A percentile compares a stretch with the other conserved stretches of the same genome.
These are phyloP conservation scores for Barnettozyma wickerhamii DNA, from an alignment of 805 yeast genomes.

Conservation along the genomic window DNA sequence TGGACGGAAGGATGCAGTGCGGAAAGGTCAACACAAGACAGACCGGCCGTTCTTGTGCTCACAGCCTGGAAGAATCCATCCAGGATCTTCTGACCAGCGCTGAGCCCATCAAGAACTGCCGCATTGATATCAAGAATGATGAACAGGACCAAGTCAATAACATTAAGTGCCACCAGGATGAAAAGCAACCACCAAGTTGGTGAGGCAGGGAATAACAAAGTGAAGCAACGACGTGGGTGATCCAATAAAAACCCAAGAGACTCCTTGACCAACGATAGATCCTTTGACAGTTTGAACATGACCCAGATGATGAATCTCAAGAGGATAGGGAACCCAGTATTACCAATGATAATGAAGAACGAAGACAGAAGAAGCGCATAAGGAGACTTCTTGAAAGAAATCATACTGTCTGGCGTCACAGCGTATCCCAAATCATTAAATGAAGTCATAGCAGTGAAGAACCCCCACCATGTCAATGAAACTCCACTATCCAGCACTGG, in stretches of 20 bases:
- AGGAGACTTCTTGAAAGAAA: conserved; percentile 55
- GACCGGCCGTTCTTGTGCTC: conserved; percentile 93
- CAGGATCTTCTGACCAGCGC: conserved; percentile 65
- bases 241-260: conserved; percentile 82
- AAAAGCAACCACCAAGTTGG: conserved; percentile 94
- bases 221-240: conserved; percentile 96
- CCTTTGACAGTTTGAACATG: conserved; percentile 60
- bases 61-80: conserved; percentile 90
- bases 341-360: conserved; percentile 83
- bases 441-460: conserved; percentile 73
- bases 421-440: conserved; percentile 88
- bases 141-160: conserved; percentile 75
- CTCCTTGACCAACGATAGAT: conserved; percentile 60
- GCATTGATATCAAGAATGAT: conserved; percentile 69
- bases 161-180: conserved; percentile 68
- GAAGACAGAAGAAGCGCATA: conserved; percentile 60
- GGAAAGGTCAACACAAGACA: conserved; percentile 66
- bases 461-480: conserved; percentile 89
- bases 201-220: conserved; percentile 82
- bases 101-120: conserved; percentile 44
- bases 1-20: conserved; percentile 84
- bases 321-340: conserved; percentile 89
- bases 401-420: conserved; percentile 77
- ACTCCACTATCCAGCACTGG: conserved; percentile 53
- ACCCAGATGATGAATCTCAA: conserved; percentile 82